Conservation (phyloP, 805 yeast species). For the Kodamaea laetipori region DNA sequence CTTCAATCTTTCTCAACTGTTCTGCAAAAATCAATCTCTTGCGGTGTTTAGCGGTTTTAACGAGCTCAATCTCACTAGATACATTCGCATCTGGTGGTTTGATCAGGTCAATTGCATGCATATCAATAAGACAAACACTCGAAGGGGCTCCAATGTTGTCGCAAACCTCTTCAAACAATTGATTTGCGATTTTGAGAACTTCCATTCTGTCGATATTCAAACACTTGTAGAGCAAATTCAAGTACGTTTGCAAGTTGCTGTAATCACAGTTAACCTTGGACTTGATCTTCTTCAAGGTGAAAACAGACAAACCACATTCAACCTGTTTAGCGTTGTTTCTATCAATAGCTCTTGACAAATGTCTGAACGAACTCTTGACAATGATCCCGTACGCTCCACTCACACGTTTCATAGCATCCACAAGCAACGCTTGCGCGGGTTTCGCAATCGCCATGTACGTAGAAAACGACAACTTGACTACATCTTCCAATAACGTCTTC, state of each 20-base stretch:
- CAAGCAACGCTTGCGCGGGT: conserved; percentile 68
- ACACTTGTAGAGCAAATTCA: conserved; percentile 54
- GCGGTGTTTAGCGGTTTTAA: conserved; percentile 61
- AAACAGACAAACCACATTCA: conserved; percentile 62
- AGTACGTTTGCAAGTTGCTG: conserved; percentile 49
- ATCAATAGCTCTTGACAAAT: conserved; percentile 51
- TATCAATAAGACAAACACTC: conserved; percentile 52
- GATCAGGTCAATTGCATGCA: conserved; percentile 43
- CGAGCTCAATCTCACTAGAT: conserved; percentile 58
- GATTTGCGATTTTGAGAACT: conserved; percentile 56
- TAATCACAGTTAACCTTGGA: conserved; percentile 60
- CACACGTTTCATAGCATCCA: conserved; percentile 68
- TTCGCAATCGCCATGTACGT: conserved; percentile 68
- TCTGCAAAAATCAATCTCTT: conserved; percentile 50
- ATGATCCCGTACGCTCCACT: conserved; percentile 64
- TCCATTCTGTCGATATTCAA: conserved; percentile 56
- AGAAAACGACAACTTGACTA: conserved; percentile 65
- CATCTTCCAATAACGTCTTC: conserved; percentile 59
- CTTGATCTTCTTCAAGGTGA: conserved; percentile 59
- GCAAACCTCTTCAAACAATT: conserved; percentile 43
- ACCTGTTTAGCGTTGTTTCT: conserved; percentile 32
- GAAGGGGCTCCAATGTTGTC: conserved; percentile 37
- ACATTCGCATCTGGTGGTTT: conserved; percentile 64
- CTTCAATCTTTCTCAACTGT: conserved; percentile 46
- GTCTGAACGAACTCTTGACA: conserved; percentile 49